Evolutionary conservation across 1,284 basidiomycete genomes (phyloP), one percentile per base, ranked within the genome.

Genomic region (Ganoderma lingzhi): DNA sequence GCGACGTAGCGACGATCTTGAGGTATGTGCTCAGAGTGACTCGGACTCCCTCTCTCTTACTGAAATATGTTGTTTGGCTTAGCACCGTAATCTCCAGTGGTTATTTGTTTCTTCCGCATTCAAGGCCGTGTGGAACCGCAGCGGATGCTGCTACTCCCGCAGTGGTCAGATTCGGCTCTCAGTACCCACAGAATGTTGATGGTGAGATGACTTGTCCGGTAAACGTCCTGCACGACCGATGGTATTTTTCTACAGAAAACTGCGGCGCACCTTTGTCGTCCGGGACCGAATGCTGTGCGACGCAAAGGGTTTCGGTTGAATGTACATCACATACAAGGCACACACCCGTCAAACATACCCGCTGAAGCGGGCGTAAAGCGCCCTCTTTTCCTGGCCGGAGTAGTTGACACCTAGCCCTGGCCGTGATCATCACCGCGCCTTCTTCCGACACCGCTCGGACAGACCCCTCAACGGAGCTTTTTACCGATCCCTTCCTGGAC

Each of bases 311-410:
- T 35, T n/a, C 32, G 3, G 35, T 12, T 39, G 35, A 9, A 39
- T 37, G 35, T 19, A 19, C 6, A 23, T 59, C 56, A 59, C 56
- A 23, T 39, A 6, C 35, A 59, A 39, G 35, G 56, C 35, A 59
- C 56, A 8, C 19, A 59, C n/a, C 56, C 56, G 56, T 59, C 56
- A 59, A 59, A 59, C 35, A 39, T n/a, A 5, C 56, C 3, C 56
- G 0, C 2, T 19, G 56, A 37, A 35, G 56, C 56, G 56, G 17
- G 37, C 39, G 39, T 41, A 39, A 8, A n/a, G 2, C 0, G 9
- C 8, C 56, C 19, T 35, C 35, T n/a, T 8, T 8, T 6, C 44
- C 17, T 45, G 44, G 19, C 44, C 10, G 35, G 35, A 3, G 35
- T 8, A 35, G 14, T 30, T 58, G 56, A n/a, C 56, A 14, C 56